Evolutionary conservation across 345 rosid species (phyloP).

Genomic region (Ailanthus altissimus): DNA sequence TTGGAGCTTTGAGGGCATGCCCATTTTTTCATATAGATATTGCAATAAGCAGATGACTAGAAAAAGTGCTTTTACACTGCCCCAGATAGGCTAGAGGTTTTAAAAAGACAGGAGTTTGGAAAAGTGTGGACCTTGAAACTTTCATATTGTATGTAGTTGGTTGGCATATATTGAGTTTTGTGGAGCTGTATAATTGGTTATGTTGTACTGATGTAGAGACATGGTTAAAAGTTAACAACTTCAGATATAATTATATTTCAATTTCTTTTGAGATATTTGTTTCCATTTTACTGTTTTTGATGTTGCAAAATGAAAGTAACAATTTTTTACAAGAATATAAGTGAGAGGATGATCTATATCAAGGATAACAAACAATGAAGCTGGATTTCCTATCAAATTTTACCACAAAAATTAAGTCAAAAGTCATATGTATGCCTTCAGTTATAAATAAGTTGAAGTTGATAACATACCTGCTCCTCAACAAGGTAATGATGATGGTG

Average conservation of each 20-base stretch:
- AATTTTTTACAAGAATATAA: not conserved
- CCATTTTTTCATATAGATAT: not conserved
- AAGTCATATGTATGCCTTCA: conserved; percentile 8
- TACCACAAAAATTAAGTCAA: conserved; percentile 7
- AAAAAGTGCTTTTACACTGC: conserved; percentile 29
- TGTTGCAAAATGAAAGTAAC: not conserved
- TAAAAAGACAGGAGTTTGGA: not conserved
- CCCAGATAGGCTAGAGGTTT: conserved; percentile 23
- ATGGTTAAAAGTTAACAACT: not conserved
- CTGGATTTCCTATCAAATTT: not conserved
- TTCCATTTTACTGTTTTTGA: not conserved
- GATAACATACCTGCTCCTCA: not conserved
- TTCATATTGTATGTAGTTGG: not conserved
- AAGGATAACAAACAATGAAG: not conserved
- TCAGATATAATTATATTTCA: not conserved
- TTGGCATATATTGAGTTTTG: not conserved
- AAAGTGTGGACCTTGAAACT: conserved; percentile 5
- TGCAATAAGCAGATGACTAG: not conserved
- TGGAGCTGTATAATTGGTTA: not conserved
- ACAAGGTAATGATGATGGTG: not conserved
- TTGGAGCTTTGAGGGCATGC: conserved; percentile 1
- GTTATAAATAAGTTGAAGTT: conserved; percentile 6
- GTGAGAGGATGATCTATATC: not conserved
- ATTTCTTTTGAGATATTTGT: not conserved
- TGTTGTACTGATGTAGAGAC: not conserved